Percentiles rank a stretch among this genome's conserved stretches.
These are phyloP conservation scores for Viridothelium virens DNA, from an alignment of 495 filamentous ascomycete genomes.

Conservation along the genomic window DNA sequence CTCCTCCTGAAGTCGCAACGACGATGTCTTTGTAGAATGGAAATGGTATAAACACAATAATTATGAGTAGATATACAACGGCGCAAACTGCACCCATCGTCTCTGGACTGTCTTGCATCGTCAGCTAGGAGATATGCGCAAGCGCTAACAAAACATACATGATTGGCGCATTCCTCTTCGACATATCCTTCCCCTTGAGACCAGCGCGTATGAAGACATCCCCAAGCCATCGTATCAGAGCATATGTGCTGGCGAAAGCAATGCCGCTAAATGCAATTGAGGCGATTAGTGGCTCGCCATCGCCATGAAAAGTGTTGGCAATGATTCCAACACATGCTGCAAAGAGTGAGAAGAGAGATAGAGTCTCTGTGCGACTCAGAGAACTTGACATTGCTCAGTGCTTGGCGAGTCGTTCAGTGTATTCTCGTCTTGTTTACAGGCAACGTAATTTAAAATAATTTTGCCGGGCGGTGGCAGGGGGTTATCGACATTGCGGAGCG, in stretches of 20 bases:
- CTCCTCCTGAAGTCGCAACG: constrained; percentile 87
- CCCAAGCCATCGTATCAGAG: constrained; percentile 91
- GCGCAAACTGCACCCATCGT: constrained; percentile 97
- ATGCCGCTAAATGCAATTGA: constrained; percentile 80
- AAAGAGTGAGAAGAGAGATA: constrained; percentile 60
- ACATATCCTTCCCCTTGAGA: constrained; percentile 84
- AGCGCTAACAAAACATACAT: constrained; percentile 47
- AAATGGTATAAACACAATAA: constrained; percentile 92
- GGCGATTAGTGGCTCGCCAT: constrained; percentile 83
- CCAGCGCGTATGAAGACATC: constrained; percentile 81
- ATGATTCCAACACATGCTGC: constrained; percentile 66
- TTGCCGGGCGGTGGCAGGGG: constrained; percentile 8
- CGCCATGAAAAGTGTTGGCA: constrained; percentile 69
- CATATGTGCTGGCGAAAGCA: constrained; percentile 70
- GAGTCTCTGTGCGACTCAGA: constrained; percentile 61
- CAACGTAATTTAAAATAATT: constrained; percentile 2
- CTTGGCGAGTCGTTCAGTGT: not conserved
- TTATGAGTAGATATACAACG: constrained; percentile 75
- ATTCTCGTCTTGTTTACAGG: constrained; percentile 1
- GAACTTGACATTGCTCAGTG: constrained; percentile 26
- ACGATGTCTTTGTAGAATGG: constrained; percentile 98
- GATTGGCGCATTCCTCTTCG: constrained; percentile 64
- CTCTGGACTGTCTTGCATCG: constrained; percentile 57
- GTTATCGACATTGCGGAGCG: not conserved
- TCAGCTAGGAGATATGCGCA: constrained; percentile 20